Conservation (phyloP, 2,329 filamentous ascomycete genomes). For the Trichoderma endophyticum region DNA sequence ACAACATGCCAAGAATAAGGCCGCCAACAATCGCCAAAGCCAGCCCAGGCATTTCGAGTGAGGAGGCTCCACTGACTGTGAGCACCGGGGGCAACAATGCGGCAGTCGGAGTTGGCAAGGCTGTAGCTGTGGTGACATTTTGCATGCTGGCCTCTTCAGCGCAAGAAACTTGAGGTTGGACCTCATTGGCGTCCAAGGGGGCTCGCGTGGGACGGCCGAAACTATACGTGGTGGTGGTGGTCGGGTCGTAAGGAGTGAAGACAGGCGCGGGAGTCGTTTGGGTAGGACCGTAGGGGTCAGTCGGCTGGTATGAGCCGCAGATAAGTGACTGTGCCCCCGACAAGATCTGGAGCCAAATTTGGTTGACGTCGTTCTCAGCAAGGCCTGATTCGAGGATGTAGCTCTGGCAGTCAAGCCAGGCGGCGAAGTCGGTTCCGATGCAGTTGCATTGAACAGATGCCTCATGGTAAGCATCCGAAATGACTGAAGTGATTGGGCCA, state of each 20-base stretch:
- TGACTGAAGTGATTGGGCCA: slow-evolving; percentile 9
- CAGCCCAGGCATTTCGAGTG: slow-evolving; percentile 28
- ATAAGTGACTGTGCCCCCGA: slow-evolving; percentile 34
- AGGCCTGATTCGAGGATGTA: slow-evolving; percentile 42
- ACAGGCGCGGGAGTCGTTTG: slow-evolving; percentile 19
- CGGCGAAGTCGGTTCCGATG: slow-evolving; percentile 40
- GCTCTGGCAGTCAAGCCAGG: slow-evolving; percentile 41
- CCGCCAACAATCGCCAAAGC: slow-evolving; percentile 29
- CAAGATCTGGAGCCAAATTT: slow-evolving; percentile 36
- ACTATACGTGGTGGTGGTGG: slow-evolving; percentile 25
- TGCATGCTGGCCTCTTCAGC: background rate
- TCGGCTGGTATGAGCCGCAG: slow-evolving; percentile 34
- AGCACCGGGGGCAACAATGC: background rate
- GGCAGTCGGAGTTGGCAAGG: background rate
- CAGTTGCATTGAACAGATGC: slow-evolving; percentile 42
- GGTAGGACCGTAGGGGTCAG: slow-evolving; percentile 36
- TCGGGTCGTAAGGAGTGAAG: slow-evolving; percentile 32
- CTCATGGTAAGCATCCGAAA: slow-evolving; percentile 19
- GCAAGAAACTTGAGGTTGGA: background rate
- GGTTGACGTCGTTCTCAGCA: slow-evolving; percentile 33
- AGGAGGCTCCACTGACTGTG: slow-evolving; percentile 26
- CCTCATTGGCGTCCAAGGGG: background rate
- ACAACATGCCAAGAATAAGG: slow-evolving; percentile 31
- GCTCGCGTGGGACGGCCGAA: slow-evolving; percentile 20
- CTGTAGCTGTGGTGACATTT: background rate